A percentile compares a stretch with the other conserved stretches of the same genome.
These are phyloP conservation scores for Phycomyces blakesleeanus DNA, from an alignment of 192 early-diverging fungal species.

Conservation along the genomic window DNA sequence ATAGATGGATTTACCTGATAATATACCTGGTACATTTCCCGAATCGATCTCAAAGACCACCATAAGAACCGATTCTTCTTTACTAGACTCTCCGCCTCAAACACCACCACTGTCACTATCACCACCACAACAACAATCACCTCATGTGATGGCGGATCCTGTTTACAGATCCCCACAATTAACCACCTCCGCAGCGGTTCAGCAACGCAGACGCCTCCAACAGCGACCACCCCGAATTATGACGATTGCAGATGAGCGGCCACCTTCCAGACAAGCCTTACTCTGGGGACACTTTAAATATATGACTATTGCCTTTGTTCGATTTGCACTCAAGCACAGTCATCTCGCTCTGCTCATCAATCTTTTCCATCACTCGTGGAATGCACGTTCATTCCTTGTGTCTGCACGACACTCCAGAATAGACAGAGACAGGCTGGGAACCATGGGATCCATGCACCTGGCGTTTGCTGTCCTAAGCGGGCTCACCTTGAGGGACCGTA, in stretches of 20 bases:
- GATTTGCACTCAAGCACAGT: constrained; percentile 2
- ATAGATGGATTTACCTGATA: too few relatives aligned
- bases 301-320: neutral
- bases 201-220: neutral
- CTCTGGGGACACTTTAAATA: neutral
- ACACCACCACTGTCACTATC: too few relatives aligned
- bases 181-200: too few relatives aligned
- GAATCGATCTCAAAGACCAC: too few relatives aligned
- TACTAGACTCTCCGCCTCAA: neutral
- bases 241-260: neutral
- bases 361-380: constrained; percentile 21
- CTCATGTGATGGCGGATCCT: neutral
- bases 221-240: neutral
- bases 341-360: constrained; percentile 12
- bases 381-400: constrained; percentile 6
- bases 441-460: neutral
- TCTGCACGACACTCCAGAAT: neutral
- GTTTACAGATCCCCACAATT: neutral
- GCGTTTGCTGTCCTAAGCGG: neutral
- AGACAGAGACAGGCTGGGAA: neutral
- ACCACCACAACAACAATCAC: too few relatives aligned
- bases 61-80: too few relatives aligned
- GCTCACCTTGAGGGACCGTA: neutral
- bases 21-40: too few relatives aligned
- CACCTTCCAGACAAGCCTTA: neutral